Evolutionary conservation across 2,329 filamentous ascomycete genomes (phyloP), one percentile per base, ranked within the genome.

Genomic region (Diaporthe ilicicola): DNA sequence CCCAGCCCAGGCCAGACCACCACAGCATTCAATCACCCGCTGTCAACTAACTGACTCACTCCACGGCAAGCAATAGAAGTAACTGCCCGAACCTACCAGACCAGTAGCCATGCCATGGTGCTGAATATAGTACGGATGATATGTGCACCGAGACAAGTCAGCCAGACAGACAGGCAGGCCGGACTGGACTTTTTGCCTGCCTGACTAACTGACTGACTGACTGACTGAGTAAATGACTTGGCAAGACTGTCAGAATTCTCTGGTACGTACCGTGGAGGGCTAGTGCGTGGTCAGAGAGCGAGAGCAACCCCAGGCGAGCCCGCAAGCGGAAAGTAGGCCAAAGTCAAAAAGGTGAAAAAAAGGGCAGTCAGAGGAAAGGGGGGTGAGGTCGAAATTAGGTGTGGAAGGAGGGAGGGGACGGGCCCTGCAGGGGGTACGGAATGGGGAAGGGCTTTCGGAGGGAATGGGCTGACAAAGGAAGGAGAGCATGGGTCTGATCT

Each of bases 361-460:
- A 34, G 29, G 29, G 9, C n/a, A 34, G 29, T 13, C 29, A 3
- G 32, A 24, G 19, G 3, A n/a, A 7, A 7, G 17, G 19, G 29
- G 56, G 32, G 17, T 67, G 64, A 62, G 29, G 54, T 68, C 64
- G 48, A 68, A 67, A 68, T 62, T 69, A 53, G 55, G 65, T 69
- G 50, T 27, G 46, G 27, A 27, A 27, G 34, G 44, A 34, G n/a
- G 15, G 5, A 32, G 22, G 39, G 56, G 42, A n/a, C 39, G 22
- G 17, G 32, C 39, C 39, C 37, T 61, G 37, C 37, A 44, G 37
- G 62, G 62, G 22, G 62, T 8, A 51, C 34, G 48, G 37, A 61
- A 61, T 15, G 13, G 55, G 55, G 29, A 61, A 61, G 55, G 32
- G 32, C 32, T 34, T 9, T 34, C 32, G 32, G 32, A 34, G 32